Base-by-base conservation (phyloP, 2,329 filamentous ascomycete species). In the Amauroascus verrucosus region DNA sequence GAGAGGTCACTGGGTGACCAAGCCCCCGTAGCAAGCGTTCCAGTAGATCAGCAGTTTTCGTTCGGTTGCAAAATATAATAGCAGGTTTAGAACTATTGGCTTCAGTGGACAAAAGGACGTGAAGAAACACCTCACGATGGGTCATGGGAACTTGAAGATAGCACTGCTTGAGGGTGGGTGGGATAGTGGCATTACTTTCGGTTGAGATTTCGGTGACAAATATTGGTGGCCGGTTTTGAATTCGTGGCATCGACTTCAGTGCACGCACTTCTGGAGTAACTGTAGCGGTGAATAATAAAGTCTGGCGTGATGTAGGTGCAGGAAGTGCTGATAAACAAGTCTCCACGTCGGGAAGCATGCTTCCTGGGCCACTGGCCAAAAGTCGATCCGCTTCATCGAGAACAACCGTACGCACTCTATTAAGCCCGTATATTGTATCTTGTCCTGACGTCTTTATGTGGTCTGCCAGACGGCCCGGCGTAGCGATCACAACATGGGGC, bases 41-140 rank as follows among this genome's bases (percentile, higher is more conserved):
- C 3, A 98, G 78, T 55, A 93, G 82, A 60, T 91, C 87, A 8
- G 93, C 91, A 0, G 91, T 96, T 51, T 82, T 78, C 1, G 89
- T 95, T 47, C 88, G 82, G 72, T 98, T 98, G 76, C 86, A 90
- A 75, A 98, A 98, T 57, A 98, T 83, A 64, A 98, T 96, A 63
- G 84, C 78, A 0, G 85, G 85, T 71, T 87, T 91, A 38, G 80
- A 75, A 33, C 79, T 67, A 68, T 96, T 96, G 58, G 70, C 75
- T 28, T 85, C 82, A 0, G 91, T 97, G 20, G 83, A 79, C 13
- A 98, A 80, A 35, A 98, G 84, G 50, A 88, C 81, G 67, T 98
- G 93, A 11, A 98, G 79, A 69, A 95, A 98, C 67, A 93, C 88
- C 70, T 97, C 91, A 62, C 91, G 88, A 71, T 96, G 89, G 0